Evolutionary conservation across 352 stramenopile genomes (phyloP), one percentile per base, ranked within the genome.

Genomic region (Phytophthora agathidicida): DNA sequence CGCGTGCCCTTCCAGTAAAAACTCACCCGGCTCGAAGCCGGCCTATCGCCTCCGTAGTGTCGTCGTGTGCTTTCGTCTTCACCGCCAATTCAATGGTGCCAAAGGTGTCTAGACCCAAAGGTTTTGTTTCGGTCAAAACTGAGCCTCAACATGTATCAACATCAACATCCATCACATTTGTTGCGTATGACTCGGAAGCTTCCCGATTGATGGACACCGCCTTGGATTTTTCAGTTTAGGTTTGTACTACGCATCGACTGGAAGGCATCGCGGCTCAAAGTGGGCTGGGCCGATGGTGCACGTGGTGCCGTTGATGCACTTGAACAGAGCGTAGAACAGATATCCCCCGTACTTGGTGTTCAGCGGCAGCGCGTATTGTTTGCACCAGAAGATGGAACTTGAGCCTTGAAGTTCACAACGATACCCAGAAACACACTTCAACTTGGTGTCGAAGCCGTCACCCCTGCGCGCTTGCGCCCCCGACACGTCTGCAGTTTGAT

Each of bases 241-340:
- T 36, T 9, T n/a, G 10, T 19, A 17, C 30, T 65, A 54, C 38
- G 13, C 8, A 43, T 42, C n/a, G n/a, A 48, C 19, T 1, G 60
- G 45, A 6, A 69, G 39, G 17, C 60, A 69, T 19, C 47, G 56
- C 14, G 60, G 53, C 9, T 64, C 45, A 23, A 45, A 58, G 9
- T 45, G 56, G 6, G 7, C 17, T 3, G 56, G 45, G 32, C 60
- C 60, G 27, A 69, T 51, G 14, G 17, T 55, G 30, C 60, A 69
- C 10, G 33, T 20, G 14, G 60, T 69, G 45, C 60, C 46, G 9
- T 69, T 27, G 28, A 69, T 45, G 24, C 60, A 69, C 39, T 60
- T 64, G 39, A 69, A 65, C 32, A 64, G 31, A 16, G 60, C 65
- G 60, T 65, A 69, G 60, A 65, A 65, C 20, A 41, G 19, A 28